These are phyloP conservation scores for Alternaria sp. DNA, from an alignment of 2,329 filamentous ascomycete species.

Conservation along the genomic window DNA sequence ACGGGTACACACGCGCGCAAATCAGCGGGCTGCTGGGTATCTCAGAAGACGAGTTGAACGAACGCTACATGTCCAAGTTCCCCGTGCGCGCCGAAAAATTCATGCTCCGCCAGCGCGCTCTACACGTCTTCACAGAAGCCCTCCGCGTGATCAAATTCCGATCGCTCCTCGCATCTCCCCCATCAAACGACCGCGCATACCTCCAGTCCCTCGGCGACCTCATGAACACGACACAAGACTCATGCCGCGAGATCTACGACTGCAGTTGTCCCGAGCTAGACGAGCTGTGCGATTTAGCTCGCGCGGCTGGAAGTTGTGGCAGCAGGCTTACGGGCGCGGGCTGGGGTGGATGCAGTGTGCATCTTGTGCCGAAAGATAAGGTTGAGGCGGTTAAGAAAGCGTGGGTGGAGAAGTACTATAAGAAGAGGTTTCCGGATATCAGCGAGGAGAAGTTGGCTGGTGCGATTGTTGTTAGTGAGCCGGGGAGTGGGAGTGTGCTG, in stretches of 20 bases:
- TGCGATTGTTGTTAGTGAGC: conserved; percentile 88
- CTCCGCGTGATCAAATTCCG: conserved; percentile 85
- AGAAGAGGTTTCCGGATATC: conserved; percentile 70
- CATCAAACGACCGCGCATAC: conserved; percentile 64
- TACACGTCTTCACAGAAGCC: conserved; percentile 92
- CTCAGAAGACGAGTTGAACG: conserved; percentile 72
- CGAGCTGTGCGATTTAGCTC: conserved; percentile 80
- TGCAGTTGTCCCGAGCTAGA: conserved; percentile 95
- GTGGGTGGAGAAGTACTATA: conserved; percentile 83
- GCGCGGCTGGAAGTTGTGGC: conserved; percentile 79
- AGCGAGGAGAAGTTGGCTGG: conserved; percentile 75
- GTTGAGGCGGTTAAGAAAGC: conserved; percentile 78
- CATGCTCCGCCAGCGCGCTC: conserved; percentile 82
- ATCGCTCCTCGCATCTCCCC: conserved; percentile 65
- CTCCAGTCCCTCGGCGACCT: conserved; percentile 77
- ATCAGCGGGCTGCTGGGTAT: conserved; percentile 75
- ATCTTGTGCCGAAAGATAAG: conserved; percentile 84
- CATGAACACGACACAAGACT: conserved; percentile 88
- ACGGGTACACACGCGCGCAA: conserved; percentile 88
- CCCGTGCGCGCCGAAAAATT: conserved; percentile 87
- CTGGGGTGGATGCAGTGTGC: conserved; percentile 96
- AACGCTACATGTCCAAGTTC: conserved; percentile 83
- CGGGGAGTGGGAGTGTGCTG: conserved; percentile 69
- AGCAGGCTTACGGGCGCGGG: conserved; percentile 89
- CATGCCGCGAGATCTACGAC: conserved; percentile 85